These are phyloP conservation scores for Schizophyllum commune DNA, from an alignment of 1,284 basidiomycete species.

Conservation along the genomic window DNA sequence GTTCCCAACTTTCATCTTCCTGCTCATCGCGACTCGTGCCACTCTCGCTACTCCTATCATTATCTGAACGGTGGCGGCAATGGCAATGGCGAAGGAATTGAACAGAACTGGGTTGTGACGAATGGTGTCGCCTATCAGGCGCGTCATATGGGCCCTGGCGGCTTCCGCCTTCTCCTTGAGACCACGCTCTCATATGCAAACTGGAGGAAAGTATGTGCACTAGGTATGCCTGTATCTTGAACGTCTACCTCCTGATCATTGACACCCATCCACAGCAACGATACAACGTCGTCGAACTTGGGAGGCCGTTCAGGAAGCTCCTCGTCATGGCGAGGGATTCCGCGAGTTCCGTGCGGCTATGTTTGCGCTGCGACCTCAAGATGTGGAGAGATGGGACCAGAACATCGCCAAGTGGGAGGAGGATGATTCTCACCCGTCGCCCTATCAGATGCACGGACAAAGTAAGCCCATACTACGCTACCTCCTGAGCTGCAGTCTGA, in stretches of 20 bases:
- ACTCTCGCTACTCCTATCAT: background rate
- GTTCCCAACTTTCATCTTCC: background rate
- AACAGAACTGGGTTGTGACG: conserved; percentile 6
- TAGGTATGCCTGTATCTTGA: conserved; percentile 7
- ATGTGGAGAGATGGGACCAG: background rate
- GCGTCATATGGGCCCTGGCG: conserved; percentile 4
- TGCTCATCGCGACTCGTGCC: background rate
- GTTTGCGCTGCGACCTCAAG: background rate
- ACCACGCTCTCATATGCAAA: conserved; percentile 22
- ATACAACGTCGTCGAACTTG: background rate
- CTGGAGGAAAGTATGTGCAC: conserved; percentile 18
- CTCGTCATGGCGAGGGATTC: background rate
- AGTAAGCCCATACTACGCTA: background rate
- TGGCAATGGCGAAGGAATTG: conserved; percentile 11
- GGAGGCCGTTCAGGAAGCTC: background rate
- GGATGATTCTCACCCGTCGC: conserved; percentile 4
- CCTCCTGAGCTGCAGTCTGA: background rate
- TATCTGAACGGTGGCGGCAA: conserved; percentile 6
- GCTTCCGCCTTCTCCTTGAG: conserved; percentile 18
- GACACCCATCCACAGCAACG: conserved; percentile 7
- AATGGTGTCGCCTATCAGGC: conserved; percentile 5
- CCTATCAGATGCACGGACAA: conserved; percentile 1
- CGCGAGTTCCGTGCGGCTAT: background rate
- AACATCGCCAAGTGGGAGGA: conserved; percentile 2
- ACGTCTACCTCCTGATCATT: conserved; percentile 3